phyloP scores from a whole-genome alignment of 352 stramenopile species.

The Globisporangium takayamanum region DNA sequence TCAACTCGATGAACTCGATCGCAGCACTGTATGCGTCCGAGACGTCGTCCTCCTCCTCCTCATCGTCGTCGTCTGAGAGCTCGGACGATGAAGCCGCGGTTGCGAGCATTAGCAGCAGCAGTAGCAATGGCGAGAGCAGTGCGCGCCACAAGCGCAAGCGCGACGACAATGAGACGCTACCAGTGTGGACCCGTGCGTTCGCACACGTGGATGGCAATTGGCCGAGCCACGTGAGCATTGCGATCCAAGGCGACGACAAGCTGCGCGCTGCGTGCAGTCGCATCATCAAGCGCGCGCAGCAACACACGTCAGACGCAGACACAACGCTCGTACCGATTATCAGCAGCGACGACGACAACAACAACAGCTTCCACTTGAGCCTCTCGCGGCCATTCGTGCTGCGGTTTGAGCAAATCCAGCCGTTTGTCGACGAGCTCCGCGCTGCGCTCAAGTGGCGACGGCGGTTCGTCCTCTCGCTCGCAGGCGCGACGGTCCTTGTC shows the following conservation, averaged over 20 bases:
- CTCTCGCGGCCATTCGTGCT: constrained; percentile 75
- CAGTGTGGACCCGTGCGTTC: constrained; percentile 55
- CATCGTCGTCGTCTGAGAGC: constrained; percentile 9
- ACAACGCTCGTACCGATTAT: constrained; percentile 28
- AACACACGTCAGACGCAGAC: constrained; percentile 1
- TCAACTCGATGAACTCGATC: constrained; percentile 10
- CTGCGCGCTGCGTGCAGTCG: constrained; percentile 14
- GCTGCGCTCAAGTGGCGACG: constrained; percentile 64
- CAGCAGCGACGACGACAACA: neutral
- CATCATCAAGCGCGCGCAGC: constrained; percentile 28
- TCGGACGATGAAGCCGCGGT: constrained; percentile 14
- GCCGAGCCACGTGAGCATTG: constrained; percentile 66
- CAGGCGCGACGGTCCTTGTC: constrained; percentile 33
- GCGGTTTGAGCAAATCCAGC: constrained; percentile 56
- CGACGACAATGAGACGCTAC: constrained; percentile 2
- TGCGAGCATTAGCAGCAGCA: constrained; percentile 5
- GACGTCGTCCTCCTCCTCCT: neutral
- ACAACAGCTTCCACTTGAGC: constrained; percentile 48
- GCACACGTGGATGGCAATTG: constrained; percentile 77
- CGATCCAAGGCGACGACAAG: constrained; percentile 21
- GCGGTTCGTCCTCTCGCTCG: constrained; percentile 41
- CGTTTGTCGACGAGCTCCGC: constrained; percentile 60
- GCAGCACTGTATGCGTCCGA: constrained; percentile 14
- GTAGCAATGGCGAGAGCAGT: constrained; percentile 12
- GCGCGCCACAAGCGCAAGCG: constrained; percentile 40